Conservation (phyloP, 805 yeast species). For the Metschnikowia lunata region DNA sequence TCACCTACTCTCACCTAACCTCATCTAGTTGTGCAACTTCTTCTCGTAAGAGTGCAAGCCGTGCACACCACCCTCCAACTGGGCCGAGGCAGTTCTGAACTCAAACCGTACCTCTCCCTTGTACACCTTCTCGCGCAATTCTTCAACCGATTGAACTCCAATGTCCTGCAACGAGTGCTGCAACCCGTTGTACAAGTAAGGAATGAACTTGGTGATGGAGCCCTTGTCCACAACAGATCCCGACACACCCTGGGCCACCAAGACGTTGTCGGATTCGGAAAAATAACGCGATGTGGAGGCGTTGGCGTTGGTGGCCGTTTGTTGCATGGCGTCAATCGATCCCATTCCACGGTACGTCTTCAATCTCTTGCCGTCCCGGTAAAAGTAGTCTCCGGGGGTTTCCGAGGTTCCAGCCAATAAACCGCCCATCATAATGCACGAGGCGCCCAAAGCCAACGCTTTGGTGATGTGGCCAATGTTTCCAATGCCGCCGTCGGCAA, state of each 20-base stretch:
- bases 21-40: conserved; percentile 77
- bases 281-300: conserved; percentile 98
- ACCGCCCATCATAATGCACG: conserved; percentile 99
- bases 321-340: conserved; percentile 97
- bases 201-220: conserved; percentile 86
- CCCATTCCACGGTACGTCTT: conserved; percentile 99
- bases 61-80: conserved; percentile 97
- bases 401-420: conserved; percentile 97
- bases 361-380: conserved; percentile 96
- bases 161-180: conserved; percentile 99
- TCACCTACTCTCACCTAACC: not conserved
- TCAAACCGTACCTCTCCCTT: conserved; percentile 83
- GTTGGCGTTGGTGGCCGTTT: conserved; percentile 80
- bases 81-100: conserved; percentile 97
- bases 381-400: conserved; percentile 97
- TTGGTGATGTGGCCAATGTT: conserved; percentile 98
- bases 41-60: conserved; percentile 96
- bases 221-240: conserved; percentile 98
- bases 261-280: conserved; percentile 90
- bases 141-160: conserved; percentile 68
- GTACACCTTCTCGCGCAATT: conserved; percentile 60
- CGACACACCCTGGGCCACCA: conserved; percentile 98
- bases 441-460: conserved; percentile 95
- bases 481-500: conserved; percentile 99
- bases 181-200: conserved; percentile 90